Evolutionary conservation across 176 grass and related monocot genomes (phyloP), one percentile per base, ranked within the genome.

Genomic region (Eragrostis nindensis): DNA sequence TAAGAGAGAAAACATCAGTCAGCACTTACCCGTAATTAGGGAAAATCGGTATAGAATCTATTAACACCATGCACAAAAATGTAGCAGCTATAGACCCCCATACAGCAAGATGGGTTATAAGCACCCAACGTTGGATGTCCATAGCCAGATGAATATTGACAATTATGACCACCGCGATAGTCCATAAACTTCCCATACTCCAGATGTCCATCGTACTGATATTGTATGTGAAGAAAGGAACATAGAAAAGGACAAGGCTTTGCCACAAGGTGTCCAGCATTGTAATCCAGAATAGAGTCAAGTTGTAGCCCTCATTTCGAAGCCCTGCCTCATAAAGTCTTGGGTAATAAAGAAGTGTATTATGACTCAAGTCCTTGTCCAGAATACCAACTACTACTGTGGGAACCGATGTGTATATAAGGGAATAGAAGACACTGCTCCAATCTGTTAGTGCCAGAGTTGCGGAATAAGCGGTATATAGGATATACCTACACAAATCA

Each of bases 201-300:
- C 96, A 99, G 87, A 99, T 99, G 78, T 99, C 96, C 79, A 95
- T 90, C 16, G 87, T 87, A 73, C 90, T 99, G 87, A 89, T 99
- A 76, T 52, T 89, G 84, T 91, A 99, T 59, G 87, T 95, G 82
- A 99, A 86, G 73, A 95, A 93, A 68, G 96, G 96, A 44, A 99
- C 93, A 80, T 99, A 99, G 62, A 95, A 99, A 70, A 99, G 93
- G 41, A 99, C 96, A 81, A 99, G 90, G 85, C 96, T 99, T 88
- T 99, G 96, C 96, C 96, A 99, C 76, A 99, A 84, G 40, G 96
- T 99, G 87, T 99, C 96, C 2, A 99, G 80, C 96, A 99, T 99
- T 87, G 92, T 99, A 61, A 95, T 99, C 96, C 96, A 99, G 87
- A 99, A 99, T 71, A 99, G 93, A 66, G 84, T 81, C 84, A 95